These are phyloP conservation scores for Xylariaceae sp. DNA, from an alignment of 2,329 filamentous ascomycete genomes.

Conservation along the genomic window DNA sequence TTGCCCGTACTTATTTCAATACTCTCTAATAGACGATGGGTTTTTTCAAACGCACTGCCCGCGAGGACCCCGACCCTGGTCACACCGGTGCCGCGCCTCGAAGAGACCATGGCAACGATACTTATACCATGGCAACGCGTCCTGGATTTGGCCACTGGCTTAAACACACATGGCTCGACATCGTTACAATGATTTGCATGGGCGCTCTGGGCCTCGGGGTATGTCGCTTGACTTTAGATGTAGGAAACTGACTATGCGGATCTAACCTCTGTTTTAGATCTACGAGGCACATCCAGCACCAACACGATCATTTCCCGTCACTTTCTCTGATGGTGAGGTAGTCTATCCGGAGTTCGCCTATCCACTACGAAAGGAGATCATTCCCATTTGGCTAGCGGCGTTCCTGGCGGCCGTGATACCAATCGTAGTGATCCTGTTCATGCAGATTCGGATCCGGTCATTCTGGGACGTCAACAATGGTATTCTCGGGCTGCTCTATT, in stretches of 20 bases:
- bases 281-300: conserved; percentile 68
- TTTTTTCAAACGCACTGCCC: conserved; percentile 28
- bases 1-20: neutral
- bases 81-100: conserved; percentile 9
- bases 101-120: conserved; percentile 10
- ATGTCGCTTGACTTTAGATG: conserved; percentile 34
- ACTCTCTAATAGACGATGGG: conserved; percentile 23
- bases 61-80: conserved; percentile 12
- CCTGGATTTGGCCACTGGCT: conserved; percentile 72
- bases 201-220: conserved; percentile 69
- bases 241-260: too few relatives aligned
- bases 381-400: conserved; percentile 72
- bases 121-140: conserved; percentile 50
- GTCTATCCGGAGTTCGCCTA: conserved; percentile 73
- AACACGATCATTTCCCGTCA: conserved; percentile 69
- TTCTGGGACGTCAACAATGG: conserved; percentile 76
- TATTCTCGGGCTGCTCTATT: conserved; percentile 69
- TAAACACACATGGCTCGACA: conserved; percentile 67
- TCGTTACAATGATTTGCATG: conserved; percentile 68
- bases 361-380: conserved; percentile 68
- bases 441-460: conserved; percentile 68
- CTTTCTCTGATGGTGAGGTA: conserved; percentile 67
- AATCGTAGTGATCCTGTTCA: conserved; percentile 64
- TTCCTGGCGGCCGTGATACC: conserved; percentile 67
- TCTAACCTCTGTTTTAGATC: conserved; percentile 43